Conservation (phyloP, 371 early-diverging fungal species). For the Syncephalis fuscata region DNA sequence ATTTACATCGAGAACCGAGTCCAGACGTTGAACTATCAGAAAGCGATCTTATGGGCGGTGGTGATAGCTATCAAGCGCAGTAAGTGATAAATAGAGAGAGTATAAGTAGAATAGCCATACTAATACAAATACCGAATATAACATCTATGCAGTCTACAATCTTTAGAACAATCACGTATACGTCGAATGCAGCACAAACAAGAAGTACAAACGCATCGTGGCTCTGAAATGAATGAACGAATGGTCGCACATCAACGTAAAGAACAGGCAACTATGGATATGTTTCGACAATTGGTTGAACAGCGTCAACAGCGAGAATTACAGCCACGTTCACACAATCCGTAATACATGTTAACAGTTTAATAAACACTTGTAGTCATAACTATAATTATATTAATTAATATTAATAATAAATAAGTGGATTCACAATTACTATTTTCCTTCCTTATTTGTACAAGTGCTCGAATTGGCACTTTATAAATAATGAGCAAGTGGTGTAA, state of each 20-base stretch:
- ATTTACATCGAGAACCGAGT: conserved; percentile 47
- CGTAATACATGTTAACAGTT: no score
- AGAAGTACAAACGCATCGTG: conserved; percentile 11
- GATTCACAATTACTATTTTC: no score
- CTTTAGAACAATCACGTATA: no score
- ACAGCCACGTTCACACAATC: no score
- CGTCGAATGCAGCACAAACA: conserved; percentile 1
- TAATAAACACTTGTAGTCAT: no score
- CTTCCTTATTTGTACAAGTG: no score
- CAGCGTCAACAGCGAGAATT: conserved; percentile 9
- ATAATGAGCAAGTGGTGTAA: no score
- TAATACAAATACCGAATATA: background rate
- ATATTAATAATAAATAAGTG: no score
- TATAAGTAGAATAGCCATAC: no score
- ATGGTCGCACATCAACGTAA: conserved; percentile 35
- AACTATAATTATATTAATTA: no score
- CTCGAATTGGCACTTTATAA: no score
- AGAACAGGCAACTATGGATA: conserved; percentile 45
- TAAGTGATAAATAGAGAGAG: background rate
- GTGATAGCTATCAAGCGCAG: conserved; percentile 31
- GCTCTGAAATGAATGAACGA: conserved; percentile 21
- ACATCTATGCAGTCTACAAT: background rate
- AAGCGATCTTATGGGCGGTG: conserved; percentile 45
- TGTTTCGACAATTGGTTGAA: conserved; percentile 47
- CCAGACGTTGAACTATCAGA: conserved; percentile 61